Evolutionary conservation across 2,329 filamentous ascomycete species (phyloP), one percentile per base, ranked within the genome.

Genomic region (Talaromyces islandicus): DNA sequence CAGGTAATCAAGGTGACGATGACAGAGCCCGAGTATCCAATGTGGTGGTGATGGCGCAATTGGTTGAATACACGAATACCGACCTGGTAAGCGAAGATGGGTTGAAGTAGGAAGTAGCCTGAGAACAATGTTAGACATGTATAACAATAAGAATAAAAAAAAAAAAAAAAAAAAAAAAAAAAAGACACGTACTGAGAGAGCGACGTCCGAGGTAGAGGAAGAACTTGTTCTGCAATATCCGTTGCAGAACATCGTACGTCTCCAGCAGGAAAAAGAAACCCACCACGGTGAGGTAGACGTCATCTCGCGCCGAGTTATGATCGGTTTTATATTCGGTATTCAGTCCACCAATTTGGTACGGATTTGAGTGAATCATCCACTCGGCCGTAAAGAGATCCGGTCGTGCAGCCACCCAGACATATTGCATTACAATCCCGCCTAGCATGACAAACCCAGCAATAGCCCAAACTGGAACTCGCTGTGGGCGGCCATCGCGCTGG

Each of bases 231-330:
- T 68, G 62, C 19, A 80, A 71, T 2, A 76, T 54, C 14, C 58
- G 68, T 59, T 77, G 75, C 25, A 77, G 60, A 14, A 65, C 38
- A 11, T 71, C 70, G 25, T 69, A 75, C 2, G 71, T 75, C 64
- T 80, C 78, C 7, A 80, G 60, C 29, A 78, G 60, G 11, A 78
- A 62, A 62, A 74, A 74, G 35, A 75, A 68, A 1, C 77, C 78
- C 0, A 79, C 48, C n/a, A 80, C 68, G 29, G 78, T 67, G 3
- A 80, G 66, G 60, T 77, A 80, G 59, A 77, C 75, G 58, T 80
- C 77, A 41, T 75, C 72, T 30, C 78, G 67, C 1, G 77, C 73
- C 48, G 71, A 67, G 2, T 74, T 73, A 54, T 75, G 68, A 7
- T 67, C 66, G 1, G 66, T 41, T 58, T 76, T 71, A 17, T 73